These are phyloP conservation scores for Ampelocalamus luodianensis DNA, from an alignment of 176 grass and related monocot species.

Conservation along the genomic window DNA sequence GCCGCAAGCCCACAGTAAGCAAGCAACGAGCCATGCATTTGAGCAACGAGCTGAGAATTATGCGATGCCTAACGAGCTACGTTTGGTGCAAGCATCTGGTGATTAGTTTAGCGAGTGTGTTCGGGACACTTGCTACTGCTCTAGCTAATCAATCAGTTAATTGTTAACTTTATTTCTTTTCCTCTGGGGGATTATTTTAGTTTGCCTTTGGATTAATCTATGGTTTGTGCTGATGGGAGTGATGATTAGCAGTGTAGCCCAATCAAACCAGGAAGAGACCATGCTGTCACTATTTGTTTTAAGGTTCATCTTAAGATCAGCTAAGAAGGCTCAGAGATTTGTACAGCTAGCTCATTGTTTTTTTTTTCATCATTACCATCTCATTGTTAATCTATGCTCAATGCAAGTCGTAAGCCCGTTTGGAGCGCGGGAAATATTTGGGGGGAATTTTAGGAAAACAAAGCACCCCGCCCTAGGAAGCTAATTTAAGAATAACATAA, in stretches of 20 bases:
- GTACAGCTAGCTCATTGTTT: not conserved
- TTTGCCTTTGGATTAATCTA: conserved; percentile 54
- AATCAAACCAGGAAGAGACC: conserved; percentile 31
- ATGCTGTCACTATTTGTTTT: conserved; percentile 27
- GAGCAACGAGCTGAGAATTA: not conserved
- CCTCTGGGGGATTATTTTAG: conserved; percentile 44
- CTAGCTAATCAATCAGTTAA: conserved; percentile 48
- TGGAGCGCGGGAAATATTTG: not conserved
- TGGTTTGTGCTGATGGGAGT: conserved; percentile 46
- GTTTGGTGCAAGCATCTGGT: conserved; percentile 44
- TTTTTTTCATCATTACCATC: not conserved
- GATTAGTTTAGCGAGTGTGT: conserved; percentile 48
- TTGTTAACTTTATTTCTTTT: conserved; percentile 58
- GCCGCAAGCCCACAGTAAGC: conserved; percentile 59
- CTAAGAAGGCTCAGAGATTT: conserved; percentile 26
- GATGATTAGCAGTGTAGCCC: conserved; percentile 56
- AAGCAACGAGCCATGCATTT: conserved; percentile 18
- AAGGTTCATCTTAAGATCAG: not conserved
- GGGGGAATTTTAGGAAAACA: not conserved
- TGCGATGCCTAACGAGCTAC: not conserved
- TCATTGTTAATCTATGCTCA: not conserved
- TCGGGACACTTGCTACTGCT: conserved; percentile 45
- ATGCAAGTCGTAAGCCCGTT: not conserved
- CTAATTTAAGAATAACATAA: not conserved
- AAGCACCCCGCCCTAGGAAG: not conserved